A percentile compares a stretch with the other conserved stretches of the same genome.
Evolutionary conservation across 139 green algal genomes (phyloP).

Genomic region (Edaphochlamys debaryana): DNA sequence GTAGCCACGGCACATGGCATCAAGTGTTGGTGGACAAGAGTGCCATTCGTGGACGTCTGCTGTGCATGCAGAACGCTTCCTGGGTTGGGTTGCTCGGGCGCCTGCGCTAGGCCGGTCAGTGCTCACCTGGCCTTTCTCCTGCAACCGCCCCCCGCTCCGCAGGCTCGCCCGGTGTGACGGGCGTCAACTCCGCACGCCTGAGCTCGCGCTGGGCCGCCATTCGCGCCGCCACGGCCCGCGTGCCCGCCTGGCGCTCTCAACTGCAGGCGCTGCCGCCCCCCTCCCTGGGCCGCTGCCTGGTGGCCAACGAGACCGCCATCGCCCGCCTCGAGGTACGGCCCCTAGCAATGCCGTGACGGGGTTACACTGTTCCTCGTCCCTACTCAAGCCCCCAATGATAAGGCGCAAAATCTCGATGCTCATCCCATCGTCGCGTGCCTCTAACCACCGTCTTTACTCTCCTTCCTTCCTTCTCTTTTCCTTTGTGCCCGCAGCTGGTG

Average conservation of each 20-base stretch:
- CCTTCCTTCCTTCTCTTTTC: too few relatives aligned
- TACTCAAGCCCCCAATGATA: too few relatives aligned
- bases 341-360: too few relatives aligned
- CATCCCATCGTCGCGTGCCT: too few relatives aligned
- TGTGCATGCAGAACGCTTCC: not conserved
- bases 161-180: constrained; percentile 22
- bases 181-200: not conserved
- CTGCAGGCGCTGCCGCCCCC: constrained; percentile 12
- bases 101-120: not conserved
- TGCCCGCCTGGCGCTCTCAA: constrained; percentile 3
- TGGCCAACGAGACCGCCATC: constrained; percentile 13
- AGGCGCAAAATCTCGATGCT: too few relatives aligned
- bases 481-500: too few relatives aligned
- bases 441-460: too few relatives aligned
- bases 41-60: too few relatives aligned
- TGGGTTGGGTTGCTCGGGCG: not conserved
- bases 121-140: not conserved
- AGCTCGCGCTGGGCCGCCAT: not conserved
- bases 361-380: too few relatives aligned
- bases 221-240: not conserved
- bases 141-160: too few relatives aligned
- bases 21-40: not conserved
- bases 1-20: too few relatives aligned
- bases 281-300: constrained; percentile 25
- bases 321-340: constrained; percentile 3